phyloP scores from a whole-genome alignment of 1,284 basidiomycete genomes.

The Heliocybe sulcata region DNA sequence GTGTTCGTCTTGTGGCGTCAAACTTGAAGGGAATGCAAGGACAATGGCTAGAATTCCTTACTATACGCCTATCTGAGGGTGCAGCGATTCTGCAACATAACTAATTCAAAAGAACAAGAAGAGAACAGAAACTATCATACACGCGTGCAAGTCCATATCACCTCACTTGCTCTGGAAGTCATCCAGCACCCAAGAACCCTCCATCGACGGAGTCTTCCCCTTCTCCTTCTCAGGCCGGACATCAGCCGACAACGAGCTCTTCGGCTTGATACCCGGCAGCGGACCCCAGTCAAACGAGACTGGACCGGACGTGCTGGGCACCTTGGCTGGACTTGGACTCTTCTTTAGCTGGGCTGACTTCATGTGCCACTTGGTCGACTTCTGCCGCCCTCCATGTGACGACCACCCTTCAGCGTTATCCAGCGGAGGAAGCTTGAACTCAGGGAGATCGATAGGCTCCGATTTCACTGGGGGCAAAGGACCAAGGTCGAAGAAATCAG shows the following conservation, averaged over 20 bases:
- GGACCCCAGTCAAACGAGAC: conserved; percentile 18
- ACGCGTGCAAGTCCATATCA: no score
- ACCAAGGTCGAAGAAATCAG: neutral
- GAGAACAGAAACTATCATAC: no score
- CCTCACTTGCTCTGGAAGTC: neutral
- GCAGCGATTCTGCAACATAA: no score
- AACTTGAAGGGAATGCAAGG: no score
- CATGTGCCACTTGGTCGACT: neutral
- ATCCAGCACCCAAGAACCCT: neutral
- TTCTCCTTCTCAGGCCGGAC: conserved; percentile 2
- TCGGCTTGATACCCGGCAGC: conserved; percentile 11
- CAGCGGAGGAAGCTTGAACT: neutral
- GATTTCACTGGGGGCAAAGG: neutral
- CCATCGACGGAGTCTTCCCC: neutral
- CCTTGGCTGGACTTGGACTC: conserved; percentile 1
- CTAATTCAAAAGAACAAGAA: no score
- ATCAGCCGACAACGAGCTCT: conserved; percentile 11
- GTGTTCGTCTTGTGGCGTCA: no score
- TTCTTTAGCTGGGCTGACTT: conserved; percentile 3
- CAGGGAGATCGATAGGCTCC: neutral
- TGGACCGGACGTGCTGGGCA: conserved; percentile 3
- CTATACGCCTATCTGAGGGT: no score
- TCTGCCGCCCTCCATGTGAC: neutral
- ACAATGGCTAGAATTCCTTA: no score
- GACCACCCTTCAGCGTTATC: neutral